Base-by-base conservation (phyloP, 2,329 filamentous ascomycete species). In the Aspergillus clavatus region DNA sequence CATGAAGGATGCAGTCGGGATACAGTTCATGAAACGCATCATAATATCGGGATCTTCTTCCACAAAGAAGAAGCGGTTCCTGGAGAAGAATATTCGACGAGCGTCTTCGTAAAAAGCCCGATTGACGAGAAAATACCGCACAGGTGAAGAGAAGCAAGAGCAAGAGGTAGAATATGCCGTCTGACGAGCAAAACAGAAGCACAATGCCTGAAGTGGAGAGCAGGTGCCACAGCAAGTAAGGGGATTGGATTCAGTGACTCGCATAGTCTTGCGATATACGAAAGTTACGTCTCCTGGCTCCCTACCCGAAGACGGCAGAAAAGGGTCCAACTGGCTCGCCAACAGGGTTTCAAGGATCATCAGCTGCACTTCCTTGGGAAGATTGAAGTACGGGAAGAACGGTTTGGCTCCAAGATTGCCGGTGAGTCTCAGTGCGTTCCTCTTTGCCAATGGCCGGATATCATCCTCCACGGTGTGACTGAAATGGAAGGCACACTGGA, bases 281-380 rank as follows among this genome's bases (percentile, higher is more conserved):
- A 58, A 42, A 4, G 40, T 46, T 19, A 56, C 38, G 21, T 56
- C 18, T 6, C 52, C 50, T 10, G 12, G 18, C 7, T 28, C 16
- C 31, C 46, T 31, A 5, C 47, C 49, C 2, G 31, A 18, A n/a
- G 22, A 22, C 18, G 43, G 40, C 16, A 55, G 35, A 42, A 37
- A 48, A 7, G 50, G 54, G 44, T 55, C 51, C 18, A 35, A 43
- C 7, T 43, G 47, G 22, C 48, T 38, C 26, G 47, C 38, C 22
- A 62, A 38, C 7, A 54, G 28, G 18, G 49, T 19, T 14, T 58
- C 50, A 11, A 60, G 47, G 14, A 59, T 42, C 42, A 60, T 50
- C n/a, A 54, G 43, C 35, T 63, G 60, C 2, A 63, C 37, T 42
- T 63, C 60, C 28, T 55, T 55, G 7, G 60, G 60, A 7, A 63